phyloP scores from a whole-genome alignment of 1,284 basidiomycete genomes.

The Ganoderma resinaceum region DNA sequence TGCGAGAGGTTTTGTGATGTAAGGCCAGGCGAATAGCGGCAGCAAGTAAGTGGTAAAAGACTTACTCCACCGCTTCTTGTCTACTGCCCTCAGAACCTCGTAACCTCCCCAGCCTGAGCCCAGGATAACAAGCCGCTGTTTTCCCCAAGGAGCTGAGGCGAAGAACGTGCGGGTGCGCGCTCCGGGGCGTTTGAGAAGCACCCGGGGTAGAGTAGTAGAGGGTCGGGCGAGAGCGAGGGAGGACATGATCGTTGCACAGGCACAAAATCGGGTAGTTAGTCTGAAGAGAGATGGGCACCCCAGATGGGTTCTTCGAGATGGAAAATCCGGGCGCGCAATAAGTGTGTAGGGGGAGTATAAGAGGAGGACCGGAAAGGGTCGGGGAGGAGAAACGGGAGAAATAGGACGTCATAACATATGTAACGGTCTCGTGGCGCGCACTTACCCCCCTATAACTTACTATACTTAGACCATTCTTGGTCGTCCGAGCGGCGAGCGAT shows the following conservation, averaged over 20 bases:
- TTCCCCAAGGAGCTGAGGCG: conserved; percentile 40
- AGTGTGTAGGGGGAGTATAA: neutral
- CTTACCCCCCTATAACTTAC: neutral
- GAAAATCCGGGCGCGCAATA: neutral
- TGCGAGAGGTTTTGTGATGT: neutral
- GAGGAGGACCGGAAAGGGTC: conserved; percentile 15
- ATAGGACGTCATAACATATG: conserved; percentile 24
- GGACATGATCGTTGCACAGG: neutral
- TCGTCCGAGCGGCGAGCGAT: neutral
- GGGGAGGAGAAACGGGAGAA: conserved; percentile 20
- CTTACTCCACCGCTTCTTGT: conserved; percentile 74
- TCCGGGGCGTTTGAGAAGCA: conserved; percentile 8
- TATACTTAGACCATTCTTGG: neutral
- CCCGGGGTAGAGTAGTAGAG: neutral
- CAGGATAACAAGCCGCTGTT: conserved; percentile 78
- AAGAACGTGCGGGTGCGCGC: conserved; percentile 36
- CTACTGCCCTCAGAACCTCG: conserved; percentile 67
- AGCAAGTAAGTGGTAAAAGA: conserved; percentile 17
- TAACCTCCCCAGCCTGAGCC: conserved; percentile 91
- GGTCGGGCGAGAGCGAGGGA: neutral
- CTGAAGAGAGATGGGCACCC: neutral
- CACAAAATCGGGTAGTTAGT: neutral
- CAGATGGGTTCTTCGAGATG: conserved; percentile 9
- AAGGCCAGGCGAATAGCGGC: neutral
- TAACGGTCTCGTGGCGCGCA: conserved; percentile 1